phyloP scores from a whole-genome alignment of 768 basidiomycete species.

The Leccinum truebloodii region DNA sequence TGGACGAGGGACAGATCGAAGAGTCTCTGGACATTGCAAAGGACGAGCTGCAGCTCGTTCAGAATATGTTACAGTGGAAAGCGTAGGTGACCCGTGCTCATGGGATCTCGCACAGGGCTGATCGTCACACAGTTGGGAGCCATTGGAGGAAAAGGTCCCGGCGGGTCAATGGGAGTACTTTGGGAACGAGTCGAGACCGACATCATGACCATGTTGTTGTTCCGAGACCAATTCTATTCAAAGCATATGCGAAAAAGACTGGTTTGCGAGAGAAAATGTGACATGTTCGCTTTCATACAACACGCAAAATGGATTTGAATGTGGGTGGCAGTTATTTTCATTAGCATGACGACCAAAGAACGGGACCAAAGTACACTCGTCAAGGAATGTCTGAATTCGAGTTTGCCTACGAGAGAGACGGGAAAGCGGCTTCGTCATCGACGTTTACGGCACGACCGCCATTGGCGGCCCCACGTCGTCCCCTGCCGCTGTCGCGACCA shows the following conservation, averaged over 20 bases:
- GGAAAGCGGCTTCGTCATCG: constrained; percentile 86
- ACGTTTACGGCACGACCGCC: constrained; percentile 57
- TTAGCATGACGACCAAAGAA: constrained; percentile 11
- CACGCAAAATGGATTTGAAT: constrained; percentile 12
- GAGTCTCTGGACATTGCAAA: constrained; percentile 78
- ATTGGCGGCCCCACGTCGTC: constrained; percentile 43
- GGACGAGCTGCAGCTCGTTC: constrained; percentile 75
- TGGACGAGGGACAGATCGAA: constrained; percentile 88
- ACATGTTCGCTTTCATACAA: constrained; percentile 12
- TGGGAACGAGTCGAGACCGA: constrained; percentile 51
- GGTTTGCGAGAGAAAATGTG: too few relatives aligned
- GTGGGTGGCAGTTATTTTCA: constrained; percentile 9
- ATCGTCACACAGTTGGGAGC: constrained; percentile 70
- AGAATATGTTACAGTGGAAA: constrained; percentile 94
- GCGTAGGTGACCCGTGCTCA: constrained; percentile 58
- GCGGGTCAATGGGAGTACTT: constrained; percentile 88
- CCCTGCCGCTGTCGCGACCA: constrained; percentile 40
- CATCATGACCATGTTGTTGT: constrained; percentile 29
- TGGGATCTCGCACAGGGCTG: constrained; percentile 6
- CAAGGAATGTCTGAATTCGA: constrained; percentile 8
- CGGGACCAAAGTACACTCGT: constrained; percentile 6
- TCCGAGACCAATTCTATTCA: background rate
- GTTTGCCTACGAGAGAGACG: constrained; percentile 63
- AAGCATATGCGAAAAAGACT: constrained; percentile 5
- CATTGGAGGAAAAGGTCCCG: constrained; percentile 77